Conservation (phyloP, 768 basidiomycete species). For the Phylloporus arenicola region DNA sequence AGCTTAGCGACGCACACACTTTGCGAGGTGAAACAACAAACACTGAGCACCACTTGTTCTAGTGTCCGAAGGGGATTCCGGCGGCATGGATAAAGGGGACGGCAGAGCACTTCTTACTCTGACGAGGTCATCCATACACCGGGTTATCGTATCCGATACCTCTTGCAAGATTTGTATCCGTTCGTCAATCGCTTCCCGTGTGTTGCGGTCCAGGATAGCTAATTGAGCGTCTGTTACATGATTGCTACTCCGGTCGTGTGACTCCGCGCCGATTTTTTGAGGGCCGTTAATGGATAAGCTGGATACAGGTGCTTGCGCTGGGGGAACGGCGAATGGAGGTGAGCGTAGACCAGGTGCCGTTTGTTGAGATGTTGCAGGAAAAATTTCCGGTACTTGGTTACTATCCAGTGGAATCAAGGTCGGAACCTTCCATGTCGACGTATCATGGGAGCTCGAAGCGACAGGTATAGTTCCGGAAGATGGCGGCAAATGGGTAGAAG, state of each 20-base stretch:
- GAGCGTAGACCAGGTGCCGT: slow-evolving; percentile 7
- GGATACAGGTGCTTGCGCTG: not conserved
- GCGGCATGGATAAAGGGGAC: slow-evolving; percentile 18
- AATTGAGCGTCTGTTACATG: slow-evolving; percentile 50
- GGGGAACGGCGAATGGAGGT: slow-evolving; percentile 2
- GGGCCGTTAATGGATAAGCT: not conserved
- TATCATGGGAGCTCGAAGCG: slow-evolving; percentile 7
- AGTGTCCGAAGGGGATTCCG: slow-evolving; percentile 9
- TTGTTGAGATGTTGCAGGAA: not conserved
- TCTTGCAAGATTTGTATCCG: slow-evolving; percentile 73
- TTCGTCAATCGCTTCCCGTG: slow-evolving; percentile 81
- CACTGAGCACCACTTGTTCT: slow-evolving; percentile 6
- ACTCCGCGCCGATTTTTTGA: slow-evolving; percentile 11
- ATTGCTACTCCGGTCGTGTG: slow-evolving; percentile 32
- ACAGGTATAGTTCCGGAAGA: slow-evolving; percentile 4
- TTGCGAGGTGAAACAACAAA: slow-evolving; percentile 6
- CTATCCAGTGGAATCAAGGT: slow-evolving; percentile 23
- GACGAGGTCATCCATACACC: slow-evolving; percentile 75
- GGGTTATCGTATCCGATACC: slow-evolving; percentile 67
- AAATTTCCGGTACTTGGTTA: not conserved
- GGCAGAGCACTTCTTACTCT: slow-evolving; percentile 71
- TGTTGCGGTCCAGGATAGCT: slow-evolving; percentile 55
- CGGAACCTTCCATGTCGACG: slow-evolving; percentile 20
- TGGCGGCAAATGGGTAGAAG: slow-evolving; percentile 9
- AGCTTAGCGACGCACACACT: not conserved